These are phyloP conservation scores for Venturiaceae sp. DNA, from an alignment of 2,329 filamentous ascomycete genomes.

Conservation along the genomic window DNA sequence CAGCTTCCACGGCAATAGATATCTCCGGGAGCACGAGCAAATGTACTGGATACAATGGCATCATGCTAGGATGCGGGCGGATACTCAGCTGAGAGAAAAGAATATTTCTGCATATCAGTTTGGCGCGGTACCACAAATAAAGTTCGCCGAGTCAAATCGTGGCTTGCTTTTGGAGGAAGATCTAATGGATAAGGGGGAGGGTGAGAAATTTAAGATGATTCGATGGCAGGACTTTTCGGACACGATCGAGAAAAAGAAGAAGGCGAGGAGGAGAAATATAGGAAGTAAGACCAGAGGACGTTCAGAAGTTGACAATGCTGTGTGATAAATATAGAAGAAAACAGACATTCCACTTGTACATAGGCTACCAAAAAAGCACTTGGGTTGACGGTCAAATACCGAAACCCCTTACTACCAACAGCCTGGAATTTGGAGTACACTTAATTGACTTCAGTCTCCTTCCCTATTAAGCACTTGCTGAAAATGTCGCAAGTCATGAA, in stretches of 20 bases:
- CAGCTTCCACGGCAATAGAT: conserved; percentile 1
- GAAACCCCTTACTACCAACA: too few species aligned
- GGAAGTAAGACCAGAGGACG: too few species aligned
- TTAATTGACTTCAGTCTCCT: too few species aligned
- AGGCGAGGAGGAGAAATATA: background rate
- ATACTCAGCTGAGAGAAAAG: background rate
- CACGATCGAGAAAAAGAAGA: background rate
- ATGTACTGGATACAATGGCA: conserved; percentile 6
- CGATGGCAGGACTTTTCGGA: background rate
- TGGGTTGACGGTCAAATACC: too few species aligned
- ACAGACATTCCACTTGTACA: too few species aligned
- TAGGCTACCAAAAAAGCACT: too few species aligned
- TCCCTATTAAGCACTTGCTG: too few species aligned
- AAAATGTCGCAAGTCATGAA: too few species aligned
- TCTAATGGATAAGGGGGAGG: too few species aligned
- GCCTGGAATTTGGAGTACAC: too few species aligned
- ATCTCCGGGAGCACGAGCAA: conserved; percentile 4
- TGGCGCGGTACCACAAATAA: background rate
- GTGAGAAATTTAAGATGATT: background rate
- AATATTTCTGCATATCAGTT: background rate
- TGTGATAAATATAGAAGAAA: too few species aligned
- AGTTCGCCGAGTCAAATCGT: background rate
- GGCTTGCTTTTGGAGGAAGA: background rate
- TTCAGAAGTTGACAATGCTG: too few species aligned
- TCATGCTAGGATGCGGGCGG: background rate